Evolutionary conservation across 169 alveolate genomes (phyloP).

Genomic region (Eimeria maxima): DNA sequence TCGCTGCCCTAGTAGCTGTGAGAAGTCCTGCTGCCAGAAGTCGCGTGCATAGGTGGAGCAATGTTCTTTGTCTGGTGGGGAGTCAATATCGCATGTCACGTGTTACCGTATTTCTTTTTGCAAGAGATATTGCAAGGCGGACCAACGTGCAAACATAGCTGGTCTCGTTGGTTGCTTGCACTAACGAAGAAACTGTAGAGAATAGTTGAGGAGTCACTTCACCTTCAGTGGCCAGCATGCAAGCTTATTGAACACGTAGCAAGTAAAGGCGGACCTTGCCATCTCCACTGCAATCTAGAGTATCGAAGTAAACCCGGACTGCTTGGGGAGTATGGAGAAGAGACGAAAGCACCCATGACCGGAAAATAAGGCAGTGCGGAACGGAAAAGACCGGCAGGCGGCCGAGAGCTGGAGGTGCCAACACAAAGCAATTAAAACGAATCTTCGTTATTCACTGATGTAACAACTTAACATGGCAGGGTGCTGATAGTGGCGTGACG

Average conservation of each 20-base stretch:
- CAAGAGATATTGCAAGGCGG: no score
- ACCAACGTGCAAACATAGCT: no score
- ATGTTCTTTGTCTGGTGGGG: no score
- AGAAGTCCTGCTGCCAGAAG: no score
- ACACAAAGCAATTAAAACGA: neutral
- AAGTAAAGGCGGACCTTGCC: neutral
- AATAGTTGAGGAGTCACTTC: neutral
- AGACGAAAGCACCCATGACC: neutral
- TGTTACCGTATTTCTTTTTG: no score
- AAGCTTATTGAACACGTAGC: neutral
- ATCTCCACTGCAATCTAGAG: neutral
- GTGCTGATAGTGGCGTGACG: neutral
- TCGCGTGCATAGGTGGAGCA: no score
- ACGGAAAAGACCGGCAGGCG: no score
- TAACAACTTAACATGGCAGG: neutral
- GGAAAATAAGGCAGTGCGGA: neutral
- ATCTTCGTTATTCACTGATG: neutral
- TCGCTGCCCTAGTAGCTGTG: no score
- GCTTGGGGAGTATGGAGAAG: neutral
- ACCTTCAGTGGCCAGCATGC: neutral
- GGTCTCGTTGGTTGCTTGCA: no score
- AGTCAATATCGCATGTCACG: no score
- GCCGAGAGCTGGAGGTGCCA: neutral
- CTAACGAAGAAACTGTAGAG: neutral
- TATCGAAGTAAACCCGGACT: no score